Evolutionary conservation across 78 protist species (phyloP), one percentile per base, ranked within the genome.

Genomic region (Speleostelium caveatum): DNA sequence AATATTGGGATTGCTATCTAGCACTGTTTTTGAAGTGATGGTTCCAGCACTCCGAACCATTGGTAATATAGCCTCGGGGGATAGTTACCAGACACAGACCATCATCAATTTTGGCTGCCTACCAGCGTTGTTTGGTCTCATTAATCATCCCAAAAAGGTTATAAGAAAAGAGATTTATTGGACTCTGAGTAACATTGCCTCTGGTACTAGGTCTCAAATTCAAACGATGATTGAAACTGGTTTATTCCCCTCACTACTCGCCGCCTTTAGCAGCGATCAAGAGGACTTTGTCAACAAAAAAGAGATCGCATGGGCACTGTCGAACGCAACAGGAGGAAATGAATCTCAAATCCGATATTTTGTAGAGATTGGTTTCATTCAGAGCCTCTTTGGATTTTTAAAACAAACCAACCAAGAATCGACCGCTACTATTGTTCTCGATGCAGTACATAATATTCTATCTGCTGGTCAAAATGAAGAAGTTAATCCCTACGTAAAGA

Each of bases 31-130:
- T 6, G 39, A 62, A 0, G 94, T 98, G 26, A 90, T 75, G 80
- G 76, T 95, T 7, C 99, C 99, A 10, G 98, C 99, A 3, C 87
- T 98, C 24, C 88, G 99, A 30, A 74, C 96, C 12, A 71, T 96
- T 3, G 99, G 99, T 67, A 98, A 98, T 95, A 96, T 98, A 41
- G 99, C 97, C 59, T 96, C 99, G 0, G 99, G 99, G 16, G 74
- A 75, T 53, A 98, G 98, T 79, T 3, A 14, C 22, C 98, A 96
- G 93, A 97, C 99, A 33, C 99, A 97, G 86, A n/a, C 21, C 24
- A 89, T 97, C 8, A 38, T 97, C 41, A 93, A 87, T 73, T 42
- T 68, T 68, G 49, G 72, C 41, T 87, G 56, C 4, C 94, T 97
- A 5, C 94, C 95, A 12, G 8, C 58, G 22, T 93, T 94, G 33